phyloP scores from a whole-genome alignment of 2,329 filamentous ascomycete species.

The Colletotrichum spaethianum region DNA sequence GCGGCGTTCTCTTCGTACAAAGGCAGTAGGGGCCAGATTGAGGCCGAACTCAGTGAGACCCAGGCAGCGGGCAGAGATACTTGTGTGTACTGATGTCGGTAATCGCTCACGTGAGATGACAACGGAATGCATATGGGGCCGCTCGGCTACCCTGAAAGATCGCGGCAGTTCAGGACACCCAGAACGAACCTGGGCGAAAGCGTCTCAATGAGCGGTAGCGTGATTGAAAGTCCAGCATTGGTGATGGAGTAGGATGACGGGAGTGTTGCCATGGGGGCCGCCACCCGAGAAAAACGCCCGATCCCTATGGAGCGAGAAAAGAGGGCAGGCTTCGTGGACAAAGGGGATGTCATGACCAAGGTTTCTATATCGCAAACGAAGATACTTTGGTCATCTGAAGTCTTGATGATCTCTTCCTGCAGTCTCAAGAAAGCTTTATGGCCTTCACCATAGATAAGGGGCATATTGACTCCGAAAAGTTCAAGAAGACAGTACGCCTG shows the following conservation, averaged over 20 bases:
- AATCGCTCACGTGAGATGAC: conserved; percentile 11
- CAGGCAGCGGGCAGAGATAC: background rate
- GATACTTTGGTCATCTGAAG: conserved; percentile 52
- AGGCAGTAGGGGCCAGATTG: background rate
- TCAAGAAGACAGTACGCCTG: conserved; percentile 54
- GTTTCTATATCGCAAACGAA: conserved; percentile 45
- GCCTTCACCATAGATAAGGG: conserved; percentile 55
- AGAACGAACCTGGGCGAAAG: conserved; percentile 2
- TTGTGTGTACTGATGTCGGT: conserved; percentile 5
- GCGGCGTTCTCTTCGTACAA: background rate
- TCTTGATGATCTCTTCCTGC: conserved; percentile 53
- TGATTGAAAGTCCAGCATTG: conserved; percentile 13
- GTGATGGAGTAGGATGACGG: conserved; percentile 13
- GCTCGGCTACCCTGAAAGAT: background rate
- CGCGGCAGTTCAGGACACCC: background rate
- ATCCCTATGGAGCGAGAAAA: background rate
- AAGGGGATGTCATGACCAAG: background rate
- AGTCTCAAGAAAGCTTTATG: conserved; percentile 51
- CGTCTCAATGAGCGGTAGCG: conserved; percentile 3
- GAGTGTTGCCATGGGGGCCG: background rate
- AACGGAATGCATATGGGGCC: background rate
- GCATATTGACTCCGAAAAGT: conserved; percentile 54
- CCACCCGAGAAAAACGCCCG: background rate
- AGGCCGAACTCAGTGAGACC: background rate
- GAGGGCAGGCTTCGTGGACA: background rate